A percentile compares a stretch with the other conserved stretches of the same genome.
Evolutionary conservation across 345 rosid genomes (phyloP).

Genomic region (Cardiospermum halicacabum): DNA sequence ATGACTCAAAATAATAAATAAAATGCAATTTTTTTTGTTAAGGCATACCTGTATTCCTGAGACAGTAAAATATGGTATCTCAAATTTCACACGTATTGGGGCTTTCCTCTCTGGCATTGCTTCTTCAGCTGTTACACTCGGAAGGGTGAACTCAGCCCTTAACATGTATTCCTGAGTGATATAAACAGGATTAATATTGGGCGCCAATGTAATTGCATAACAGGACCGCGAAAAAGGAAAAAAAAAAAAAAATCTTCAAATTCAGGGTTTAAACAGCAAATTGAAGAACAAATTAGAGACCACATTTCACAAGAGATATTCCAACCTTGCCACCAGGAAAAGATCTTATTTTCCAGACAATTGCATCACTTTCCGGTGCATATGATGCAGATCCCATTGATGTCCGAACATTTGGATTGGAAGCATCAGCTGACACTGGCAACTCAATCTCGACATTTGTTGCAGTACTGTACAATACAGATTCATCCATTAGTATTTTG

Average conservation of each 20-base stretch:
- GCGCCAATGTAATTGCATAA: background rate
- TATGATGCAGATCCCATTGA: constrained; percentile 91
- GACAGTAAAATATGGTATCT: constrained; percentile 91
- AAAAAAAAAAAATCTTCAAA: constrained; percentile 3
- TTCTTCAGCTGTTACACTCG: constrained; percentile 84
- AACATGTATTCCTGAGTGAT: constrained; percentile 74
- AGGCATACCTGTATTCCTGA: constrained; percentile 85
- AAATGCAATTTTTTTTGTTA: constrained; percentile 3
- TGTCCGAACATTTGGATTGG: constrained; percentile 83
- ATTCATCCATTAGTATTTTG: constrained; percentile 9
- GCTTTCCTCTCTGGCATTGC: constrained; percentile 78
- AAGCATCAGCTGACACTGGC: constrained; percentile 74
- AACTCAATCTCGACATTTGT: constrained; percentile 66
- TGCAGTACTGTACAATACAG: constrained; percentile 48
- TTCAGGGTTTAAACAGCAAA: background rate
- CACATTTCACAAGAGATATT: constrained; percentile 6
- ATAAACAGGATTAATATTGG: constrained; percentile 4
- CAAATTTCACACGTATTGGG: constrained; percentile 88
- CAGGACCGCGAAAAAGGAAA: background rate
- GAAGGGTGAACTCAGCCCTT: constrained; percentile 89
- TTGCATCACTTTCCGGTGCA: constrained; percentile 70
- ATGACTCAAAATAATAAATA: background rate
- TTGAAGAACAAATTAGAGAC: background rate
- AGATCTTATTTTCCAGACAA: constrained; percentile 74
- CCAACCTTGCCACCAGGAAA: constrained; percentile 84